Conservation (phyloP, 345 rosid genomes). For the Eucalyptus fibrosa region DNA sequence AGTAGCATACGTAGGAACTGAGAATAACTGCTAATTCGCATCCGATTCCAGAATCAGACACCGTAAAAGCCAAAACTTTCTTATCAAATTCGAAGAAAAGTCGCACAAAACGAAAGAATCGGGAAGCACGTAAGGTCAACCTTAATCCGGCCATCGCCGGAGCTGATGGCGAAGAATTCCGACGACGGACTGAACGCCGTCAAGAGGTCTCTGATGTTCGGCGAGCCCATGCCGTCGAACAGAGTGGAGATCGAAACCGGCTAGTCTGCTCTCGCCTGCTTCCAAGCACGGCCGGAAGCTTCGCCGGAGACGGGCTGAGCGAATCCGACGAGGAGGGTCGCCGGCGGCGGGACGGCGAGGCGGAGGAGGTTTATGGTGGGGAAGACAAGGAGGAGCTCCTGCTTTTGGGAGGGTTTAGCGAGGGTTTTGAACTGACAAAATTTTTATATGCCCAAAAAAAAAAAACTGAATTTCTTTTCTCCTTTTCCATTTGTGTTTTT, state of each 20-base stretch:
- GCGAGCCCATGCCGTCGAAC: conserved; percentile 27
- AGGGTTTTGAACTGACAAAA: neutral
- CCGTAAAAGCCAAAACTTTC: neutral
- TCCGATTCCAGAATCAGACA: neutral
- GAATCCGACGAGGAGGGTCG: neutral
- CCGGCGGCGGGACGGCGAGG: neutral
- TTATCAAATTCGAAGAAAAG: neutral
- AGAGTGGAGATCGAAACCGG: neutral
- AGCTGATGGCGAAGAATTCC: conserved; percentile 66
- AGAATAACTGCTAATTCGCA: neutral
- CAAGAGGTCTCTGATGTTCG: conserved; percentile 60
- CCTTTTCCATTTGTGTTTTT: neutral
- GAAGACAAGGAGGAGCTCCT: neutral
- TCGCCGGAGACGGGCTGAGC: neutral
- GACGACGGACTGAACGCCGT: conserved; percentile 69
- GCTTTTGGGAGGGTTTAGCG: neutral
- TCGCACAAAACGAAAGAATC: neutral
- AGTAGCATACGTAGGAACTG: neutral
- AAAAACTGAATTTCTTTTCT: neutral
- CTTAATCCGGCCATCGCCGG: conserved; percentile 90
- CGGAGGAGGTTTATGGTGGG: neutral
- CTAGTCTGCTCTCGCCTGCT: neutral
- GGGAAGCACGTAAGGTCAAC: conserved; percentile 1
- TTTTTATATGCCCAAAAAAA: neutral
- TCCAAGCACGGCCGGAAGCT: neutral